Evolutionary conservation across 257 asterid species (phyloP).

Genomic region (Plantago elongata): DNA sequence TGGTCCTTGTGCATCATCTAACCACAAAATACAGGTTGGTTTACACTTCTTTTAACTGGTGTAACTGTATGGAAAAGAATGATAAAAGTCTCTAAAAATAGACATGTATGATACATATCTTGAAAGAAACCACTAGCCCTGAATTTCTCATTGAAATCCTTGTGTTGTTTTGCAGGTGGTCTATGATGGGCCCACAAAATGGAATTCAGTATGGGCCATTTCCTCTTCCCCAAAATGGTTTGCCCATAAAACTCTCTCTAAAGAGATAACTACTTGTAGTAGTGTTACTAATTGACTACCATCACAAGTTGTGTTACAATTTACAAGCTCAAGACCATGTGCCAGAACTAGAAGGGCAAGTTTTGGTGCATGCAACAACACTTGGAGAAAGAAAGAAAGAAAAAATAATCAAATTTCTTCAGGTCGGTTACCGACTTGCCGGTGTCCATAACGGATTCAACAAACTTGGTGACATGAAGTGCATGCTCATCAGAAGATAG

Average conservation of each 20-base stretch:
- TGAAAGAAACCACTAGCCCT: slow-evolving; percentile 7
- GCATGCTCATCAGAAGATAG: background rate
- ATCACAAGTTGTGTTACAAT: too few species aligned
- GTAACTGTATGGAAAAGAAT: slow-evolving; percentile 13
- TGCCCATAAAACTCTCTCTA: slow-evolving; percentile 66
- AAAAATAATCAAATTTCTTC: too few species aligned
- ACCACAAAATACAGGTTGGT: slow-evolving; percentile 91
- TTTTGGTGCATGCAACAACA: background rate
- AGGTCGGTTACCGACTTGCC: too few species aligned
- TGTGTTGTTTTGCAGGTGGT: slow-evolving; percentile 58
- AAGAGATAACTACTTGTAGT: slow-evolving; percentile 31
- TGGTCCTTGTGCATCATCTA: slow-evolving; percentile 77
- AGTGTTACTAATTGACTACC: too few species aligned
- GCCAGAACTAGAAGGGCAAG: slow-evolving; percentile 4
- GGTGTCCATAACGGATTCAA: background rate
- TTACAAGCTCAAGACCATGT: background rate
- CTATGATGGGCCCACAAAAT: slow-evolving; percentile 78
- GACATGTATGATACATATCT: slow-evolving; percentile 13
- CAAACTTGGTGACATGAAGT: background rate
- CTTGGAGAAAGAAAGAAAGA: background rate
- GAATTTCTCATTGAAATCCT: slow-evolving; percentile 18
- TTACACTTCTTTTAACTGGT: background rate
- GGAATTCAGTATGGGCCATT: slow-evolving; percentile 96
- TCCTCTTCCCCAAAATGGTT: slow-evolving; percentile 95
- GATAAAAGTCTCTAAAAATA: slow-evolving; percentile 25